Evolutionary conservation across 2,329 filamentous ascomycete genomes (phyloP).

Genomic region (Phymatotrichopsis omnivora): DNA sequence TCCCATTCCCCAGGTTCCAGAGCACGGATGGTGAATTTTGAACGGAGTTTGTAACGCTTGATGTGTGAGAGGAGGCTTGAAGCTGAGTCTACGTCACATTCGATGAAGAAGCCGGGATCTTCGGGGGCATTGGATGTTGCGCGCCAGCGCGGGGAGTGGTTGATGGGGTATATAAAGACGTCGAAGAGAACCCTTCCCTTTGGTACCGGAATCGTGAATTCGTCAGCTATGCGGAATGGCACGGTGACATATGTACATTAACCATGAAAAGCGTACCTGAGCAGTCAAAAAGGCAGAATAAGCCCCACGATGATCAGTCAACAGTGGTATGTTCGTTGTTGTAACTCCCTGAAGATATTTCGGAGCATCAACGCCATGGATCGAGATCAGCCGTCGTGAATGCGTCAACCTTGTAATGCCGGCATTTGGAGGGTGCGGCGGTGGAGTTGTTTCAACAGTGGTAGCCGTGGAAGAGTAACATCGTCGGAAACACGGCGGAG

Average conservation of each 20-base stretch:
- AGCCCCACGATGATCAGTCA: constrained; percentile 39
- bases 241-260: constrained; percentile 3
- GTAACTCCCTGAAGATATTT: constrained; percentile 83
- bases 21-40: constrained; percentile 61
- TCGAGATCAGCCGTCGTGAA: constrained; percentile 65
- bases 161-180: constrained; percentile 71
- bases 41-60: constrained; percentile 73
- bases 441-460: constrained; percentile 24
- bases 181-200: constrained; percentile 76
- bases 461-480: constrained; percentile 22
- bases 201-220: constrained; percentile 26
- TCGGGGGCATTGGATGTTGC: constrained; percentile 15
- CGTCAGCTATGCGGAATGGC: neutral
- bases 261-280: constrained; percentile 35
- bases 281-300: constrained; percentile 84
- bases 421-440: constrained; percentile 39
- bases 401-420: constrained; percentile 48
- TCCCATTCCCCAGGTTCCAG: constrained; percentile 54
- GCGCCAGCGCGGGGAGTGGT: constrained; percentile 31
- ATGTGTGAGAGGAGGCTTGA: constrained; percentile 58
- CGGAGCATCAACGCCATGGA: constrained; percentile 68
- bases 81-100: constrained; percentile 64
- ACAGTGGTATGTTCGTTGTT: constrained; percentile 53
- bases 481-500: constrained; percentile 18
- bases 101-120: constrained; percentile 56